Evolutionary conservation across 2,329 filamentous ascomycete genomes (phyloP).

Genomic region (Cladosporium sp.): DNA sequence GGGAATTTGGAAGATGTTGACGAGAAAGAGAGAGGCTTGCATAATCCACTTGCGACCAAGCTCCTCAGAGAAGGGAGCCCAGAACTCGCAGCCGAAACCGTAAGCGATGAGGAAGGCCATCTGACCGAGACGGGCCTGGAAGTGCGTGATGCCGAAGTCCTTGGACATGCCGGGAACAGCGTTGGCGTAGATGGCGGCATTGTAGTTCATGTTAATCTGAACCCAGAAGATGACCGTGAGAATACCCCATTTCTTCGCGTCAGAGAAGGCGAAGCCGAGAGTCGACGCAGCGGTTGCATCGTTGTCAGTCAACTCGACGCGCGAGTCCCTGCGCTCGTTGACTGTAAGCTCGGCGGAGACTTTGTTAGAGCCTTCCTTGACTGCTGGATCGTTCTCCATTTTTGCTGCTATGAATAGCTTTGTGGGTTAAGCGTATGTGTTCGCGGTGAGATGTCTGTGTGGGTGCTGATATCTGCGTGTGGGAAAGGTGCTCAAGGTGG

Average conservation of each 20-base stretch:
- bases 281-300: conserved; percentile 17
- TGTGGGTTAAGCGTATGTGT: neutral
- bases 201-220: conserved; percentile 57
- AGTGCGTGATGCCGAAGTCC: conserved; percentile 70
- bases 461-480: neutral
- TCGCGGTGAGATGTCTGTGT: neutral
- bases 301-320: conserved; percentile 8
- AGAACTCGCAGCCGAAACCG: conserved; percentile 63
- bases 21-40: conserved; percentile 63
- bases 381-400: neutral
- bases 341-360: neutral
- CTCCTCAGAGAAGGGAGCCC: conserved; percentile 67
- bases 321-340: neutral
- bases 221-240: conserved; percentile 54
- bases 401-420: neutral
- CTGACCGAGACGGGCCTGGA: conserved; percentile 77
- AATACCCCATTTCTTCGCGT: conserved; percentile 54
- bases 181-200: conserved; percentile 53
- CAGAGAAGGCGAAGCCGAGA: conserved; percentile 48
- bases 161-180: conserved; percentile 59
- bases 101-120: conserved; percentile 72
- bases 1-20: conserved; percentile 68
- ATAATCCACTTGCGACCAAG: conserved; percentile 69
- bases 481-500: neutral
- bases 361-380: conserved; percentile 8